Evolutionary conservation across 306 rosid genomes (phyloP).

Genomic region (Lithocarpus polystachyus): DNA sequence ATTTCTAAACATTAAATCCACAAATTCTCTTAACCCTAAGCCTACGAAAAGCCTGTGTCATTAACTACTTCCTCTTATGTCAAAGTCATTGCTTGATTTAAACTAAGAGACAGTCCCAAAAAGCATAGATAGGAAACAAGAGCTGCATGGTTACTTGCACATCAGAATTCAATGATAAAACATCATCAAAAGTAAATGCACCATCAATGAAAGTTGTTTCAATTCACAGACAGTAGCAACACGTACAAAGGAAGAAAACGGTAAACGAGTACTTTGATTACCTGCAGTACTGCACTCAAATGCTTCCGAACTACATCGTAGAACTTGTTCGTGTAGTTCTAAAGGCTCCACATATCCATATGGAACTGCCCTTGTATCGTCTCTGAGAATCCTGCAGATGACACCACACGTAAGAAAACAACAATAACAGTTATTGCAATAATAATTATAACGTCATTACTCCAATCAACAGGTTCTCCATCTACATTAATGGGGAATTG

Average conservation of each 20-base stretch:
- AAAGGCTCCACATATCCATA: constrained; percentile 49
- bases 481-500: not conserved
- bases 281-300: constrained; percentile 69
- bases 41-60: too few relatives aligned
- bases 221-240: not conserved
- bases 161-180: not conserved
- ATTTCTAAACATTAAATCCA: too few relatives aligned
- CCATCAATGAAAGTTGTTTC: constrained; percentile 13
- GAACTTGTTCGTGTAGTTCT: constrained; percentile 75
- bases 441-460: not conserved
- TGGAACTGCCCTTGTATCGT: constrained; percentile 43
- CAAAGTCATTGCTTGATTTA: not conserved
- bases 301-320: constrained; percentile 75
- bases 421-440: constrained; percentile 5
- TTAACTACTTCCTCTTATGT: too few relatives aligned
- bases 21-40: too few relatives aligned
- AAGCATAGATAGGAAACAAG: not conserved
- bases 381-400: constrained; percentile 73
- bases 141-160: not conserved
- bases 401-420: constrained; percentile 15
- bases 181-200: not conserved
- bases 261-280: constrained; percentile 57
- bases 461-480: not conserved
- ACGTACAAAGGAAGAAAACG: constrained; percentile 20
- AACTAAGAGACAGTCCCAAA: not conserved